These are phyloP conservation scores for Eucalyptus regnans DNA, from an alignment of 345 rosid genomes.

Conservation along the genomic window DNA sequence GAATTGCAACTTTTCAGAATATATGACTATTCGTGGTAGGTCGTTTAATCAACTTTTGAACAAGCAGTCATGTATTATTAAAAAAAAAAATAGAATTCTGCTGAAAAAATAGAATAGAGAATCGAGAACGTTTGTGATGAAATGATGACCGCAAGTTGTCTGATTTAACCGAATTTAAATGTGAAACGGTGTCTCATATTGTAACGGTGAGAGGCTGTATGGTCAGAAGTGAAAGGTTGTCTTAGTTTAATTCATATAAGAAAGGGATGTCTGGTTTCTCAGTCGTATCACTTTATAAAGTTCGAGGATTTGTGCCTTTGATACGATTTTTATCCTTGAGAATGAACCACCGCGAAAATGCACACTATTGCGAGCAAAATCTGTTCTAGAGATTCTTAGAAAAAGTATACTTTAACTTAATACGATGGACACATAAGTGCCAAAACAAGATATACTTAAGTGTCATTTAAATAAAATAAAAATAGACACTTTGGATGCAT, in stretches of 20 bases:
- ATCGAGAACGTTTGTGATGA: neutral
- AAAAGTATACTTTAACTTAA: no score
- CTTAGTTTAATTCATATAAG: neutral
- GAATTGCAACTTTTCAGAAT: neutral
- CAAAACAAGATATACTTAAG: no score
- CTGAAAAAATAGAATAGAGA: neutral
- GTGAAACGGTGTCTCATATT: neutral
- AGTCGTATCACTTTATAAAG: neutral
- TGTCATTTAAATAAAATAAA: no score
- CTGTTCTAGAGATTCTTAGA: neutral
- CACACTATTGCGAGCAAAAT: neutral
- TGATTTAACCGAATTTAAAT: neutral
- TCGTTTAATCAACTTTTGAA: neutral
- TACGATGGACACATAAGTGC: rapidly evolving
- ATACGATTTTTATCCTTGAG: neutral
- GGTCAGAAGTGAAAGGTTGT: neutral
- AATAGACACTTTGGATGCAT: rapidly evolving
- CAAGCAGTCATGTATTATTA: neutral
- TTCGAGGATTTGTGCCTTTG: neutral
- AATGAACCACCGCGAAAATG: neutral
- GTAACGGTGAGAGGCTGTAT: neutral
- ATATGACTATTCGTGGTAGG: neutral
- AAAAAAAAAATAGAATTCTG: neutral
- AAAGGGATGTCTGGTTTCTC: neutral
- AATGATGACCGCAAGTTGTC: neutral